Conservation (phyloP, 2,329 filamentous ascomycete species). For the Cladosporium sp. region DNA sequence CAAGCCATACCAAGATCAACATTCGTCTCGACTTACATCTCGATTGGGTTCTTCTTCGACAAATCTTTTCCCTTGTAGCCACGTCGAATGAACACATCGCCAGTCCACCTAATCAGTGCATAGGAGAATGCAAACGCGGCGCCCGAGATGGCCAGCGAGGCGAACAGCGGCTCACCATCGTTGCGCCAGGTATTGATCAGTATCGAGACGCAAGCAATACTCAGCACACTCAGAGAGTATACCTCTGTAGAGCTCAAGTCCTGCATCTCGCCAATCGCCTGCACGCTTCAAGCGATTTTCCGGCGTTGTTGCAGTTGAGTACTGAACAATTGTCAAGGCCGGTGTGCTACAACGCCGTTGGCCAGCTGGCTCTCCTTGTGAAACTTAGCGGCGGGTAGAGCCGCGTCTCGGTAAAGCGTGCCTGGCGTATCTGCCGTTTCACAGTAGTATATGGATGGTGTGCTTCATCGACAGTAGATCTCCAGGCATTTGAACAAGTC, state of each 20-base stretch:
- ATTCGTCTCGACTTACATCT: constrained; percentile 56
- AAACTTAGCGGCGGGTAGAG: too few relatives aligned
- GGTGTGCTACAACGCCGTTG: constrained; percentile 4
- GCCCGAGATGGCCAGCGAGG: constrained; percentile 80
- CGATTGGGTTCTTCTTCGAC: constrained; percentile 68
- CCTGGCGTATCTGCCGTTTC: too few relatives aligned
- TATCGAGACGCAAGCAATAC: constrained; percentile 66
- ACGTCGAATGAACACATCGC: constrained; percentile 79
- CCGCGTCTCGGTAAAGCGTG: too few relatives aligned
- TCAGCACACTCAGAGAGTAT: constrained; percentile 58
- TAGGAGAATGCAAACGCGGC: constrained; percentile 79
- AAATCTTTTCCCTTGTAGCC: constrained; percentile 89
- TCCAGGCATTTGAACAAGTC: too few relatives aligned
- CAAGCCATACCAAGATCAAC: constrained; percentile 6
- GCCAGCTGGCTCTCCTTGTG: neutral
- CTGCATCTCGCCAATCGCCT: neutral
- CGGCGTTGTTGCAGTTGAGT: neutral
- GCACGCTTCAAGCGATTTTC: neutral
- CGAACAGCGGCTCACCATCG: constrained; percentile 84
- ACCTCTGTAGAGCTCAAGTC: constrained; percentile 51
- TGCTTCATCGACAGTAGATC: too few relatives aligned
- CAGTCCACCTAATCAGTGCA: constrained; percentile 89
- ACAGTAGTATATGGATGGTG: too few relatives aligned
- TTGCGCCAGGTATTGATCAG: constrained; percentile 77
- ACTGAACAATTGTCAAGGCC: neutral